Conservation (phyloP, 495 filamentous ascomycete species). For the Podospora pseudopauciseta region DNA sequence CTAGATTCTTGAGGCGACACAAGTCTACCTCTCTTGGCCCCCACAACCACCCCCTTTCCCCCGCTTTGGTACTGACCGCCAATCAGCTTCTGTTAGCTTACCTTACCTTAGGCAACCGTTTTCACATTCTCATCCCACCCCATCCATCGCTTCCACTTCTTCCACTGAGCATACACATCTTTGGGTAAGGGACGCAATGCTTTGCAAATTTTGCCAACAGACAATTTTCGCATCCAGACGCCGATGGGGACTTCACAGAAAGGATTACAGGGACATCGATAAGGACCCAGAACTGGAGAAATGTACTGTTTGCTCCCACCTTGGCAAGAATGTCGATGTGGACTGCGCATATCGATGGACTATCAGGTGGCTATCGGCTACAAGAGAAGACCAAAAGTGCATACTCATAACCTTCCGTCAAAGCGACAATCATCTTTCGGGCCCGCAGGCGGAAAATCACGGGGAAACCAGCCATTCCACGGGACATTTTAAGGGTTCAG, state of each 20-base stretch:
- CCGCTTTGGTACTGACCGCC: too few relatives aligned
- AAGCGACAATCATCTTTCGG: not conserved
- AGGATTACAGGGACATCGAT: not conserved
- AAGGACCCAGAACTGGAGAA: not conserved
- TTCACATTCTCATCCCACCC: too few relatives aligned
- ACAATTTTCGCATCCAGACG: not conserved
- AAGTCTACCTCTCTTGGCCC: too few relatives aligned
- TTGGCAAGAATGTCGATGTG: not conserved
- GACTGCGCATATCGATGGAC: conserved; percentile 6
- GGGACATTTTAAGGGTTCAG: not conserved
- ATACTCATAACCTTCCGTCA: conserved; percentile 5
- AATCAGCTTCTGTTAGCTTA: too few relatives aligned
- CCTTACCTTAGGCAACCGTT: too few relatives aligned
- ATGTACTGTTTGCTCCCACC: not conserved
- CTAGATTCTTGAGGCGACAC: too few relatives aligned
- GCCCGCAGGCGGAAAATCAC: too few relatives aligned
- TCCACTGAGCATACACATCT: too few relatives aligned
- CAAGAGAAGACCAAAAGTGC: not conserved
- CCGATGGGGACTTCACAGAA: not conserved
- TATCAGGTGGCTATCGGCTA: not conserved
- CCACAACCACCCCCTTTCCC: too few relatives aligned
- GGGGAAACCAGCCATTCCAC: not conserved
- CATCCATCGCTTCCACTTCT: too few relatives aligned
- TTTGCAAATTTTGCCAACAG: not conserved
- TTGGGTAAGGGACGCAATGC: not conserved